Evolutionary conservation across 352 stramenopile genomes (phyloP).

Genomic region (Phytophthora hybrid): DNA sequence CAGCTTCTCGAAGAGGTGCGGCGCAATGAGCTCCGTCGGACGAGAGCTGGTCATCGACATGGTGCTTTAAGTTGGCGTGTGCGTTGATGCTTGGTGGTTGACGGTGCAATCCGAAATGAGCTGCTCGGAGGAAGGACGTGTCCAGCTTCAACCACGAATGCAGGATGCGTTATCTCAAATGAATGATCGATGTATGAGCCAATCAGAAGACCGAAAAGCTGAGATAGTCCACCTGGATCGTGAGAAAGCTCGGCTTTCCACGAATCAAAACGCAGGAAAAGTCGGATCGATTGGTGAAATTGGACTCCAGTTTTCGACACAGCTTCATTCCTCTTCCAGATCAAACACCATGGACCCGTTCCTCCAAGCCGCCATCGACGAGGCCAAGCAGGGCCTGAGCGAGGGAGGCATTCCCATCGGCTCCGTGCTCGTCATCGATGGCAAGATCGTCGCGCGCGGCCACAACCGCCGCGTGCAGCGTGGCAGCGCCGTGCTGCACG

Average conservation of each 20-base stretch:
- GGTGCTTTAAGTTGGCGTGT: background rate
- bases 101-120: conserved; percentile 18
- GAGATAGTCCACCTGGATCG: background rate
- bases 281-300: background rate
- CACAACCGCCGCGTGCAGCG: conserved; percentile 54
- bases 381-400: conserved; percentile 36
- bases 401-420: conserved; percentile 55
- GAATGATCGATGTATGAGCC: background rate
- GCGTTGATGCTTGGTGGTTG: background rate
- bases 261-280: background rate
- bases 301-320: background rate
- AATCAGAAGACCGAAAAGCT: background rate
- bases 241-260: background rate
- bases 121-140: background rate
- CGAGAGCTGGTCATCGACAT: conserved; percentile 7
- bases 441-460: conserved; percentile 43
- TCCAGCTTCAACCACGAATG: background rate
- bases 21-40: conserved; percentile 23
- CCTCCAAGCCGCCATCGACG: conserved; percentile 40
- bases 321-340: conserved; percentile 4
- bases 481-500: conserved; percentile 47
- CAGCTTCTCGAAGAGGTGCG: conserved; percentile 43
- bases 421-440: conserved; percentile 45
- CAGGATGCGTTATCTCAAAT: background rate
- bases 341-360: conserved; percentile 37